phyloP scores from a whole-genome alignment of 202 grass and related monocot species.

The Hordeum pubiflorum region DNA sequence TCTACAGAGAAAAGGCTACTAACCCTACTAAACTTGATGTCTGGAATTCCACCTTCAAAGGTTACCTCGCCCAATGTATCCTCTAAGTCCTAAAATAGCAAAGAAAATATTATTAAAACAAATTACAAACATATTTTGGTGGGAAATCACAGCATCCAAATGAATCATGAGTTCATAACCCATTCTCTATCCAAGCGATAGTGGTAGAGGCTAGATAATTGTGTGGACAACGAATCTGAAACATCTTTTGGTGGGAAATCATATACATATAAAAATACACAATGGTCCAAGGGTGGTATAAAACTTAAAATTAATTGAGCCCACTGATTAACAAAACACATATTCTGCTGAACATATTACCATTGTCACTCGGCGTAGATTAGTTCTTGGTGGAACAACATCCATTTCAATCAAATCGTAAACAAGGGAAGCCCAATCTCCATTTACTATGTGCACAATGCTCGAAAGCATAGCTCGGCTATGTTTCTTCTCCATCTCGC shows the following conservation, averaged over 20 bases:
- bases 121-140: neutral
- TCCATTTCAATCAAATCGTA: conserved; percentile 89
- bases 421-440: conserved; percentile 82
- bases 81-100: conserved; percentile 70
- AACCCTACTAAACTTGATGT: conserved; percentile 91
- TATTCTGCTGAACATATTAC: conserved; percentile 35
- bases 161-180: conserved; percentile 12
- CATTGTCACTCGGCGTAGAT: conserved; percentile 76
- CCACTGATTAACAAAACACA: neutral
- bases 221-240: neutral
- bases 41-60: conserved; percentile 79
- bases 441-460: conserved; percentile 87
- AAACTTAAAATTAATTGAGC: neutral
- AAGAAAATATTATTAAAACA: neutral
- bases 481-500: conserved; percentile 91
- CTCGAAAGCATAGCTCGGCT: conserved; percentile 81
- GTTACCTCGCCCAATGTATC: conserved; percentile 72
- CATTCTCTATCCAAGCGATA: neutral
- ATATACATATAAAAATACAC: neutral
- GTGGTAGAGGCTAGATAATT: neutral
- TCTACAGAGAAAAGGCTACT: conserved; percentile 14
- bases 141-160: neutral
- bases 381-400: conserved; percentile 73
- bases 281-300: neutral
- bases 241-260: neutral